Conservation (phyloP, 2,329 filamentous ascomycete genomes). For the Scortechinia acanthostroma region DNA sequence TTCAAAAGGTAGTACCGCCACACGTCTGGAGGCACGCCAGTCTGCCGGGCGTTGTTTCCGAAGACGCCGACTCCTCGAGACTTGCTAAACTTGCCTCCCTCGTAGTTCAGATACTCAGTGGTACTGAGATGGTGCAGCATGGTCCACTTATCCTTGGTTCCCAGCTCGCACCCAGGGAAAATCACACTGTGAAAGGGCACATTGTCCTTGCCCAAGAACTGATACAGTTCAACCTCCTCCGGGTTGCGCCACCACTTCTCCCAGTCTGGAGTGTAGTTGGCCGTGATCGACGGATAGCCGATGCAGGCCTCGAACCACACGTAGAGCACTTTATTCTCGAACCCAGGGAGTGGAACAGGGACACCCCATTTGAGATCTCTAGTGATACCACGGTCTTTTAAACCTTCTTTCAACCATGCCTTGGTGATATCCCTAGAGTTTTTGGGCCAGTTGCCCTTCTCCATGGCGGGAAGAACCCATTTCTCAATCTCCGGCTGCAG, state of each 20-base stretch:
- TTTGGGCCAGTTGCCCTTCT: constrained; percentile 69
- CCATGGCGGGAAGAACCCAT: constrained; percentile 70
- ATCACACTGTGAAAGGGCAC: constrained; percentile 40
- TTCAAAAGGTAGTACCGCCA: constrained; percentile 89
- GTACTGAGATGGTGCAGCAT: constrained; percentile 82
- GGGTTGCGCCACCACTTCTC: constrained; percentile 91
- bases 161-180: constrained; percentile 81
- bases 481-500: constrained; percentile 70
- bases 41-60: constrained; percentile 80
- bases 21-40: constrained; percentile 77
- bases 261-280: constrained; percentile 77
- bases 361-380: constrained; percentile 85
- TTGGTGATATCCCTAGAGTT: constrained; percentile 74
- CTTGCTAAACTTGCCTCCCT: constrained; percentile 87
- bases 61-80: constrained; percentile 85
- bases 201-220: constrained; percentile 94
- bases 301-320: constrained; percentile 84
- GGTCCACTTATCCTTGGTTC: constrained; percentile 80
- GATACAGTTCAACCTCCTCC: constrained; percentile 77
- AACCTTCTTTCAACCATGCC: constrained; percentile 75
- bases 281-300: constrained; percentile 91
- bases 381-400: constrained; percentile 83
- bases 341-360: constrained; percentile 45
- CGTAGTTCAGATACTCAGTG: constrained; percentile 84
- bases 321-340: constrained; percentile 70